These are phyloP conservation scores for Begonia loranthoides DNA, from an alignment of 306 rosid genomes.

Conservation along the genomic window DNA sequence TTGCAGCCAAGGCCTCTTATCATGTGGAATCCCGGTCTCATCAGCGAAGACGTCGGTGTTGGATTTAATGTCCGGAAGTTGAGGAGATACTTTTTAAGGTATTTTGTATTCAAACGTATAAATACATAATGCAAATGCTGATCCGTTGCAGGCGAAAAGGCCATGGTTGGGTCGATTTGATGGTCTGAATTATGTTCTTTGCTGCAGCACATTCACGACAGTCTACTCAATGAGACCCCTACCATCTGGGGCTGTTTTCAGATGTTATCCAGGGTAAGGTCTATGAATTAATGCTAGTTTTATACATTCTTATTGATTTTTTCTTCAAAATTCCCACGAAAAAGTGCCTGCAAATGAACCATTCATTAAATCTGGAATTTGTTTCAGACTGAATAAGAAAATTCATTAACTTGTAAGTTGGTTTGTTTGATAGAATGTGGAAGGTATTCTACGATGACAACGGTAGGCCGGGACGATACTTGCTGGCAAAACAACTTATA, in stretches of 20 bases:
- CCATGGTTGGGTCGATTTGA: no score
- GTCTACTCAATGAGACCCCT: slow-evolving; percentile 89
- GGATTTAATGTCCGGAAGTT: slow-evolving; percentile 72
- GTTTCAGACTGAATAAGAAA: no score
- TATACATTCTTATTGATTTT: not conserved
- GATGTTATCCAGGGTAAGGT: slow-evolving; percentile 88
- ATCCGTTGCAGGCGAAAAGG: no score
- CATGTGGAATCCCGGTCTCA: slow-evolving; percentile 96
- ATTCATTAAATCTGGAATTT: no score
- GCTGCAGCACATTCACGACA: slow-evolving; percentile 61
- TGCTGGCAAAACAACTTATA: slow-evolving; percentile 70
- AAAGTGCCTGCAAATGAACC: no score
- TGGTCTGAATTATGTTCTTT: no score
- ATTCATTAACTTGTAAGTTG: no score
- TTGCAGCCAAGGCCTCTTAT: slow-evolving; percentile 84
- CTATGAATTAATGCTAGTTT: not conserved
- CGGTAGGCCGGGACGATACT: slow-evolving; percentile 69
- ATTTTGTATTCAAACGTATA: slow-evolving; percentile 4
- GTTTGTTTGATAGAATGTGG: slow-evolving; percentile 60
- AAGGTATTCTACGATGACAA: slow-evolving; percentile 92
- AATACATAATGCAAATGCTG: not conserved
- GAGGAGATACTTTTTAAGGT: slow-evolving; percentile 83
- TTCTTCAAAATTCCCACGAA: not conserved
- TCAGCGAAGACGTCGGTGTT: slow-evolving; percentile 92
- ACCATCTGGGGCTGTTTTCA: slow-evolving; percentile 79